Evolutionary conservation across 345 rosid genomes (phyloP).

Genomic region (Bruguiera gymnorhiza): DNA sequence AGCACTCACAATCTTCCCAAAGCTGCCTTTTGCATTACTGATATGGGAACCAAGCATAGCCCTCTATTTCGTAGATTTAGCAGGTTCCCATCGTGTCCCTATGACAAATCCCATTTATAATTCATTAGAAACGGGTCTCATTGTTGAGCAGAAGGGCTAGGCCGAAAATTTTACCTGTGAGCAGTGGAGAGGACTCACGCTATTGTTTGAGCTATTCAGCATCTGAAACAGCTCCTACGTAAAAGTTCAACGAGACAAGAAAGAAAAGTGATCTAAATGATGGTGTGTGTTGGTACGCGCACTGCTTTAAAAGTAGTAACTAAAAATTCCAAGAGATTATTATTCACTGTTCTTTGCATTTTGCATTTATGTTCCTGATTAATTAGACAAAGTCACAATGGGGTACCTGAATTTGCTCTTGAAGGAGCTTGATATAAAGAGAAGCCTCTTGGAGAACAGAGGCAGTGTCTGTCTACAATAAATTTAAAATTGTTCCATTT

Average conservation of each 20-base stretch:
- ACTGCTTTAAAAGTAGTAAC: no score
- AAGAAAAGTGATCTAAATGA: neutral
- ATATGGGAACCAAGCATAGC: conserved; percentile 53
- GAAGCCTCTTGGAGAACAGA: conserved; percentile 72
- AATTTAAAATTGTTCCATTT: neutral
- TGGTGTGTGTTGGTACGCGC: neutral
- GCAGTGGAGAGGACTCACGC: conserved; percentile 17
- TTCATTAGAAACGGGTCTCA: no score
- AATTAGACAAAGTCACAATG: no score
- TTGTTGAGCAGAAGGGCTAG: neutral
- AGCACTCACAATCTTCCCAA: no score
- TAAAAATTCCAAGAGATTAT: no score
- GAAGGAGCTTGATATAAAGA: conserved; percentile 55
- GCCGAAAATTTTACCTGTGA: conserved; percentile 30
- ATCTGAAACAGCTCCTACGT: conserved; percentile 43
- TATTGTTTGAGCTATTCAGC: conserved; percentile 36
- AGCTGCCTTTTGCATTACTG: conserved; percentile 22
- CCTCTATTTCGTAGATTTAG: conserved; percentile 45
- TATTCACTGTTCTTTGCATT: no score
- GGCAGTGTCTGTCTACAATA: conserved; percentile 64
- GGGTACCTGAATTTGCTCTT: conserved; percentile 54
- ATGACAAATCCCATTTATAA: neutral
- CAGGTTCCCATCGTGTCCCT: conserved; percentile 28
- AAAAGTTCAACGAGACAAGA: neutral
- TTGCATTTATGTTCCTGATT: neutral